Base-by-base conservation (phyloP, 768 basidiomycete genomes). In the Butyriboletus loyo region DNA sequence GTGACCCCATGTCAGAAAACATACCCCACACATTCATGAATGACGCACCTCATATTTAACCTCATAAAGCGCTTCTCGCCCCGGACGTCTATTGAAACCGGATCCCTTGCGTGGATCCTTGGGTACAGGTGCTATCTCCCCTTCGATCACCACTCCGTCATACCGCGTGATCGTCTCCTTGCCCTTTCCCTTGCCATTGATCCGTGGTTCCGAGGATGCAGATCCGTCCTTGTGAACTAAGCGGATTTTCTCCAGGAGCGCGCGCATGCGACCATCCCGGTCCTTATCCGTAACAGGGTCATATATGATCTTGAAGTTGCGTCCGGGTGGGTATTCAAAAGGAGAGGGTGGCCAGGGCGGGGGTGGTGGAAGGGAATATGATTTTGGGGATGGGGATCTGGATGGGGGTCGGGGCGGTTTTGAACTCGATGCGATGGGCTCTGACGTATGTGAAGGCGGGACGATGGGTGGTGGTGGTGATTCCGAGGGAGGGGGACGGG, bases 161-260 rank as follows among this genome's bases (percentile, higher is more conserved):
- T 74, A 81, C 37, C 87, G 64, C 4, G 71, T 60, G 47, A 86
- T 63, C 31, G 72, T 66, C 65, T 85, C 83, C 64, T 82, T 84
- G 4, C 84, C 85, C 58, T 84, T 84, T 7, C 76, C 78, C 63
- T 87, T 87, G 6, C 82, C 82, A 54, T 76, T 77, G 11, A 87
- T 76, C 49, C 86, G 72, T 28, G 65, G 56, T 40, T 76, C 63
- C 38, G 35, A 52, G 1, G 49, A 38, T 9, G 34, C 57, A 5
- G 68, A 57, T n/a, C 63, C 58, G 8, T 61, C 54, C 48, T 64
- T 71, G 45, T 73, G 62, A 40, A 65, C 70, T 14, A 38, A 50
- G 15, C 75, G 73, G 21, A 77, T 65, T 59, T 70, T 73, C 63
- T 79, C 77, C 21, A 76, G 63, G 4, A 79, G 66, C 15, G 65